Percentiles rank a stretch among this genome's conserved stretches.
These are phyloP conservation scores for Talaromyces piceae DNA, from an alignment of 2,329 filamentous ascomycete genomes.

Conservation along the genomic window DNA sequence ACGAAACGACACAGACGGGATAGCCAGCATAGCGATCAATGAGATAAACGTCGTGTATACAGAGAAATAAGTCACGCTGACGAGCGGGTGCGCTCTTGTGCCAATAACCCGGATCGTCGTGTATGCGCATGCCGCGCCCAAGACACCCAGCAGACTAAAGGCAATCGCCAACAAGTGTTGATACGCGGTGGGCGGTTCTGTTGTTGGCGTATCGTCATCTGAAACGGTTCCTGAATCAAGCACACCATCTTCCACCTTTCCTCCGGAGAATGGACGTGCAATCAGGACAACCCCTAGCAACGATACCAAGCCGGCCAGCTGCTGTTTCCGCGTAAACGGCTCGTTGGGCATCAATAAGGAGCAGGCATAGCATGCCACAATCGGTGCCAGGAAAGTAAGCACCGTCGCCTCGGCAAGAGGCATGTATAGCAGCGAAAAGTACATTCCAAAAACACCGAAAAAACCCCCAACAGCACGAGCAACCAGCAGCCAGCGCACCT, in stretches of 20 bases:
- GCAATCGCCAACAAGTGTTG: slow-evolving; percentile 64
- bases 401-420: slow-evolving; percentile 83
- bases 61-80: slow-evolving; percentile 79
- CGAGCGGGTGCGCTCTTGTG: slow-evolving; percentile 68
- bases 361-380: slow-evolving; percentile 71
- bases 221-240: slow-evolving; percentile 14
- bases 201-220: background rate
- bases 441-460: slow-evolving; percentile 75
- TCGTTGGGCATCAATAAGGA: slow-evolving; percentile 64
- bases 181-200: slow-evolving; percentile 21
- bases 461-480: slow-evolving; percentile 63
- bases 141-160: slow-evolving; percentile 66
- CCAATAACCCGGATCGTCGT: slow-evolving; percentile 76
- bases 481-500: slow-evolving; percentile 61
- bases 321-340: slow-evolving; percentile 69
- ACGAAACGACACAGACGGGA: slow-evolving; percentile 52
- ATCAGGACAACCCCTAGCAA: slow-evolving; percentile 76
- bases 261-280: slow-evolving; percentile 52
- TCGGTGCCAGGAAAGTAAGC: slow-evolving; percentile 77
- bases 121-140: slow-evolving; percentile 67
- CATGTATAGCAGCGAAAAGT: slow-evolving; percentile 67
- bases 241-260: slow-evolving; percentile 5
- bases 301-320: slow-evolving; percentile 67
- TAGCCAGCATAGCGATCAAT: slow-evolving; percentile 47
- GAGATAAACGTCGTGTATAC: slow-evolving; percentile 63